phyloP scores from a whole-genome alignment of 2,329 filamentous ascomycete species.

The Aureobasidium sp. region DNA sequence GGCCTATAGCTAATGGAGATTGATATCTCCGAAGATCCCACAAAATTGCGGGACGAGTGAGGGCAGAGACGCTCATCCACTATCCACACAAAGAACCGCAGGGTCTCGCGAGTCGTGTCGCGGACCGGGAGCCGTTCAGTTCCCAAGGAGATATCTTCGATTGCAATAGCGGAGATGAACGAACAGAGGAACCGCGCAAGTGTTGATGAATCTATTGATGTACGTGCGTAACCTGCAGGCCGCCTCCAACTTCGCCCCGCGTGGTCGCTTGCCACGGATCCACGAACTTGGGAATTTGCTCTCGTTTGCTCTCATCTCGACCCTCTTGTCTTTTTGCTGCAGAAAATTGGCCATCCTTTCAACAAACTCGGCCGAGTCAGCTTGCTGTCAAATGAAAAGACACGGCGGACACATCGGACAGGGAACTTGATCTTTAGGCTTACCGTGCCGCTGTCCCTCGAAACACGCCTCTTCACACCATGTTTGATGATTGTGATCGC shows the following conservation, averaged over 20 bases:
- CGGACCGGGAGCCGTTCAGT: neutral
- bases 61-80: no score
- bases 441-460: neutral
- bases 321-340: no score
- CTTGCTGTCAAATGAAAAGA: neutral
- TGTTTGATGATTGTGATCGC: constrained; percentile 10
- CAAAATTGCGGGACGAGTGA: neutral
- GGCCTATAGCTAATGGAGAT: no score
- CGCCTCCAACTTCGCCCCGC: neutral
- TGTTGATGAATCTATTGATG: neutral
- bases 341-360: no score
- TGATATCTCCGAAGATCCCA: neutral
- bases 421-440: no score
- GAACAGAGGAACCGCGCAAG: neutral
- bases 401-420: neutral
- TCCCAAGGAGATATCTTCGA: no score
- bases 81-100: neutral
- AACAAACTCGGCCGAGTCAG: neutral
- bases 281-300: neutral
- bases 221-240: neutral
- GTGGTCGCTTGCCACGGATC: neutral
- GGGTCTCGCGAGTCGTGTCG: neutral
- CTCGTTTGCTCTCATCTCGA: neutral
- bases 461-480: constrained; percentile 10
- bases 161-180: neutral